A percentile compares a stretch with the other conserved stretches of the same genome.
Evolutionary conservation across 768 basidiomycete genomes (phyloP).

Genomic region (Tricholoma hemisulphureum): DNA sequence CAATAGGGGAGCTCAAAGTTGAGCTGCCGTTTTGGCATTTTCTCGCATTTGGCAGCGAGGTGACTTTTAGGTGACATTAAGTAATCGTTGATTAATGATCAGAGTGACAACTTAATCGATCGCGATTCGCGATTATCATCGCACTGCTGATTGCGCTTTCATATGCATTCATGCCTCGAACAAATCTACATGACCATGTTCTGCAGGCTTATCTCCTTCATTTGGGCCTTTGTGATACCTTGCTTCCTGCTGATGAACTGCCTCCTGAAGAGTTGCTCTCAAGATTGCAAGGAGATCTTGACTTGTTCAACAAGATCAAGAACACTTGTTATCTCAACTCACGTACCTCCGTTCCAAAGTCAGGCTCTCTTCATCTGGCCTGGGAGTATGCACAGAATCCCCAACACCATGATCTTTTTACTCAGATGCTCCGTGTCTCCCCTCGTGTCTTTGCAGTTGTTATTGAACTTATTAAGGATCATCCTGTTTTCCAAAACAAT

Average conservation of each 20-base stretch:
- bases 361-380: slow-evolving; percentile 6
- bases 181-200: neutral
- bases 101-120: too few species aligned
- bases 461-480: neutral
- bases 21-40: too few species aligned
- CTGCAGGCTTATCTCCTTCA: neutral
- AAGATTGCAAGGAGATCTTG: neutral
- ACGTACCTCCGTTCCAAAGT: neutral
- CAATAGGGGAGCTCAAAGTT: too few species aligned
- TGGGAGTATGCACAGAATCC: slow-evolving; percentile 25
- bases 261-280: neutral
- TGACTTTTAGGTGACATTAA: too few species aligned
- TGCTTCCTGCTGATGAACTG: neutral
- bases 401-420: slow-evolving; percentile 18
- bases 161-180: neutral
- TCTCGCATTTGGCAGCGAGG: too few species aligned
- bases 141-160: too few species aligned
- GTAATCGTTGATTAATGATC: too few species aligned
- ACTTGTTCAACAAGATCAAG: neutral
- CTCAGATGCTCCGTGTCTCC: slow-evolving; percentile 23
- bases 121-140: too few species aligned
- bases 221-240: neutral
- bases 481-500: slow-evolving; percentile 20
- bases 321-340: neutral
- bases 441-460: slow-evolving; percentile 28